A percentile compares a stretch with the other conserved stretches of the same genome.
Conservation (phyloP, 257 asterid species). For the Solanum lycopersicoides region DNA sequence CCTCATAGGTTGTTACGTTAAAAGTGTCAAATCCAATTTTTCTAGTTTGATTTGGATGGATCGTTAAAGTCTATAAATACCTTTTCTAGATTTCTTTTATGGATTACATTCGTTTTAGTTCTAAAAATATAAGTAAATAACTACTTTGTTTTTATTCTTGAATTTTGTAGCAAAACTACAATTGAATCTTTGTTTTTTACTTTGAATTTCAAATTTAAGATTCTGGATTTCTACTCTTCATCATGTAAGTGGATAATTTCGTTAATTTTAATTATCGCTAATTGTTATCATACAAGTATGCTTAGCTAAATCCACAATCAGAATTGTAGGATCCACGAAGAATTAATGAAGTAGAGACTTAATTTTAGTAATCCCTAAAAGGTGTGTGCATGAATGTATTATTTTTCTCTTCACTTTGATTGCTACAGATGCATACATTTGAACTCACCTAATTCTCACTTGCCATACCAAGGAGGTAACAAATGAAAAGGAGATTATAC, state of each 20-base stretch:
- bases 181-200: not conserved
- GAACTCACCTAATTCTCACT: not conserved
- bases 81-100: too few species aligned
- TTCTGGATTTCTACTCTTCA: not conserved
- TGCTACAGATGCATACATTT: not conserved
- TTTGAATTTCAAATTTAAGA: not conserved
- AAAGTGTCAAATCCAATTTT: not conserved
- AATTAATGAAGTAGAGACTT: not conserved
- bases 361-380: not conserved
- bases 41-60: not conserved
- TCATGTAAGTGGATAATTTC: not conserved
- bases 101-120: not conserved
- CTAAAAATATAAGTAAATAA: not conserved
- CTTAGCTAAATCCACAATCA: too few species aligned
- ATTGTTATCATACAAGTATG: too few species aligned
- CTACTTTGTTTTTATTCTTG: not conserved
- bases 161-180: not conserved
- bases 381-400: not conserved
- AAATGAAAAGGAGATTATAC: not conserved
- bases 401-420: not conserved
- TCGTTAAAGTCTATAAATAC: not conserved
- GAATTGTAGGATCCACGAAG: not conserved
- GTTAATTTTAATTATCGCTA: too few species aligned
- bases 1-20: not conserved
- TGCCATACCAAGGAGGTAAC: not conserved